phyloP scores from a whole-genome alignment of 495 filamentous ascomycete genomes.

The Corynascus novoguineensis region DNA sequence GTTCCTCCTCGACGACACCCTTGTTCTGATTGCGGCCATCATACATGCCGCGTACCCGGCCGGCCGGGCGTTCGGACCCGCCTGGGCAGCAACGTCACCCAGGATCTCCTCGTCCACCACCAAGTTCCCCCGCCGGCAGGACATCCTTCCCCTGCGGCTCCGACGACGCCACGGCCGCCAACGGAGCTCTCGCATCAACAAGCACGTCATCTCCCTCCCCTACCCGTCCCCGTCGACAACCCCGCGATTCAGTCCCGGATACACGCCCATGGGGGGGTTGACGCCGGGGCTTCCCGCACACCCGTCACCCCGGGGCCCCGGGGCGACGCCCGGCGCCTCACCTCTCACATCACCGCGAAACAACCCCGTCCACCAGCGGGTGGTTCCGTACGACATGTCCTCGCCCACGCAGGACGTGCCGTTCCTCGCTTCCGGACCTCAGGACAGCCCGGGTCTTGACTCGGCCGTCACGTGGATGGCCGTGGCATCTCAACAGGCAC shows the following conservation, averaged over 20 bases:
- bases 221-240: slow-evolving; percentile 2
- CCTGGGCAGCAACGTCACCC: slow-evolving; percentile 31
- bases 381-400: slow-evolving; percentile 13
- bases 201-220: slow-evolving; percentile 11
- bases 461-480: background rate
- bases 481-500: no score
- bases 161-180: slow-evolving; percentile 6
- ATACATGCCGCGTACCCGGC: slow-evolving; percentile 23
- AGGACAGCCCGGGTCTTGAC: slow-evolving; percentile 11
- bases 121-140: background rate
- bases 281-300: slow-evolving; percentile 9
- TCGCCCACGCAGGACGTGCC: slow-evolving; percentile 8
- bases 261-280: background rate
- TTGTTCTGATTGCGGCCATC: slow-evolving; percentile 31
- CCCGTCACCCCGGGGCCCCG: slow-evolving; percentile 1
- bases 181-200: background rate
- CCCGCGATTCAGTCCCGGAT: slow-evolving; percentile 9
- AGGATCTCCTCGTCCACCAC: slow-evolving; percentile 9
- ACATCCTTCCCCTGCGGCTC: background rate
- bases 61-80: slow-evolving; percentile 25
- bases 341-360: slow-evolving; percentile 18
- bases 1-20: slow-evolving; percentile 36
- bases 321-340: background rate
- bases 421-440: slow-evolving; percentile 9
- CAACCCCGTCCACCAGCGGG: slow-evolving; percentile 17